Percentiles rank a stretch among this genome's conserved stretches.
Conservation (phyloP, 306 rosid species). For the Prunus kanzakura region DNA sequence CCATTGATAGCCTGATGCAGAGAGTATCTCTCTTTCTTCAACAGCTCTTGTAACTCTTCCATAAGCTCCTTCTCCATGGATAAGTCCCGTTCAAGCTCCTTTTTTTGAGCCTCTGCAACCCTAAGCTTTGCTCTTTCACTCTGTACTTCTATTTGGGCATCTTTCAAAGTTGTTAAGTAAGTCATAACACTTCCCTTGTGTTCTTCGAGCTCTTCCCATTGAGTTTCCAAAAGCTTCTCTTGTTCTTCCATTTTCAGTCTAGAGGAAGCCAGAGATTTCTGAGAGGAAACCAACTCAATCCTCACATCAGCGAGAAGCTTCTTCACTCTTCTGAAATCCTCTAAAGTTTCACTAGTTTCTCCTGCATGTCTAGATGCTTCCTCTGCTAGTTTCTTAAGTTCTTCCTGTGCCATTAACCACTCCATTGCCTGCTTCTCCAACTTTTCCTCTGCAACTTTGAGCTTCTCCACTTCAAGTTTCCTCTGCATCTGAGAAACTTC, state of each 20-base stretch:
- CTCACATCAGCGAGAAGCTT: conserved; percentile 66
- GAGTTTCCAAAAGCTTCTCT: conserved; percentile 57
- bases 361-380: conserved; percentile 44
- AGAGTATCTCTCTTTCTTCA: conserved; percentile 62
- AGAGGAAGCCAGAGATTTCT: conserved; percentile 66
- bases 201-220: conserved; percentile 62
- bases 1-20: conserved; percentile 62
- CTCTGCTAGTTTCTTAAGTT: conserved; percentile 61
- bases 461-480: conserved; percentile 60
- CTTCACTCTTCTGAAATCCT: conserved; percentile 68
- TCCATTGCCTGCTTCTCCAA: conserved; percentile 74
- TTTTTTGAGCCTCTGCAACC: conserved; percentile 56
- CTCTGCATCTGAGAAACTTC: conserved; percentile 34
- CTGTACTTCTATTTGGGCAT: conserved; percentile 74
- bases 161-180: conserved; percentile 58
- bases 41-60: conserved; percentile 54
- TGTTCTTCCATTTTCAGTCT: conserved; percentile 70
- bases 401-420: conserved; percentile 76
- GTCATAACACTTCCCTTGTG: conserved; percentile 58
- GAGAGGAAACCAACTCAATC: conserved; percentile 83
- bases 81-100: conserved; percentile 61
- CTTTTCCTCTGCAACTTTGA: conserved; percentile 53
- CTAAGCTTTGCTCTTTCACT: conserved; percentile 64
- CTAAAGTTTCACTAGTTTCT: conserved; percentile 52
- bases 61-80: conserved; percentile 54